Base-by-base conservation (phyloP, 2,329 filamentous ascomycete genomes). In the Microdochium bolleyi region DNA sequence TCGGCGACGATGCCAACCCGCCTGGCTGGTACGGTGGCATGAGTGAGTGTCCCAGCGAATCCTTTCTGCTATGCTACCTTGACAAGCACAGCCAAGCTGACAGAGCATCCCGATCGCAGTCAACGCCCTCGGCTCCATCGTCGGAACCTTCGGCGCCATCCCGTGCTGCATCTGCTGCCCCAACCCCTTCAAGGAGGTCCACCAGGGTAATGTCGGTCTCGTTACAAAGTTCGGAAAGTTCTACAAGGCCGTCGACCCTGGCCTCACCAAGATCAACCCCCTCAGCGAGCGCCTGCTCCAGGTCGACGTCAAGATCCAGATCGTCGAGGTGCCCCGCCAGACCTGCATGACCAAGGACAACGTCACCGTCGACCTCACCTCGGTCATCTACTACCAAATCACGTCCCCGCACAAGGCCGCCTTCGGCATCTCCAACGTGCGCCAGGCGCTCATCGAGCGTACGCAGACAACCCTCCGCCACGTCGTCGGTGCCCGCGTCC, bases 331-430 rank as follows among this genome's bases (percentile, higher is more conserved):
- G 24, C 92, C 92, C 19, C 85, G 92, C 73, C 94, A 99, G 73
- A 84, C 92, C 57, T 97, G 94, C 79, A 99, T 99, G 92, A 99
- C 94, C 70, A 97, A 97, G 76, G 94, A 99, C 78, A 99, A 99
- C 64, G 94, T 97, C 58, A 95, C 89, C 48, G 79, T 99, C 44
- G 86, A 92, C 63, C 79, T 99, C 60, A 97, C 92, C 49, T 95
- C 89, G 5, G 94, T 99, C 67, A 96, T 99, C 74, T 99, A 99
- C 81, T 99, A 99, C 77, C 92, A 96, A 78, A 92, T 99, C 65
- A 88, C 87, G 52, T 88, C 88, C 25, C 94, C 94, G 1, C 92
- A 97, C 80, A 96, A 95, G 75, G 91, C 92, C 54, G 92, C 94
- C 55, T 99, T 97, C 67, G 94, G 94, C 60, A 96, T 99, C 69